Base-by-base conservation (phyloP, 192 early-diverging fungal species). In the Martensiomyces pterosporus region DNA sequence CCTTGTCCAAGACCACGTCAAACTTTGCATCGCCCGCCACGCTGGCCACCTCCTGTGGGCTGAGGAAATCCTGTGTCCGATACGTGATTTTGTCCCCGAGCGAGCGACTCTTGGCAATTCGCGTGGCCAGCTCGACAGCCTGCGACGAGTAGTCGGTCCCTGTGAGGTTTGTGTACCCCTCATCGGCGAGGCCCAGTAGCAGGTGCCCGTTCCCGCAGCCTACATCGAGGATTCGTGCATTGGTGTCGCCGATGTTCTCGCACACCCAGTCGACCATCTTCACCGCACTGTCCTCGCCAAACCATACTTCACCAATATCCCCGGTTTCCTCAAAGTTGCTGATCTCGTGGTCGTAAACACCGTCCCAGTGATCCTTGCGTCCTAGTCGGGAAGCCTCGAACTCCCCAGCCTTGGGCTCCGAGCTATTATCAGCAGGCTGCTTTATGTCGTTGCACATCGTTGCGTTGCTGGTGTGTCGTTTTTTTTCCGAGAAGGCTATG, bases 151-250 rank as follows among this genome's bases (percentile, higher is more conserved):
- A 97, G 62, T 97, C 93, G 18, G 91, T 84, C 16, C 93, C 93
- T 1, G 75, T 59, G 18, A 97, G 65, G 39, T 86, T 67, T 12
- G 74, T 84, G 49, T 79, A 94, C 5, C 82, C 86, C 17, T 84
- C 67, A 3, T 76, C 76, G 1, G 81, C 80, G 15, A 97, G 75
- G 22, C 81, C 85, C 22, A 93, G 60, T 8, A 97, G 76, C 24
- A 97, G 57, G 57, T 97, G 89, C 0, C 93, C 93, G 60, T 97
- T 97, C 16, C 93, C 93, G 52, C 90, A 94, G 1, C 93, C 92
- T 10, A 96, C 77, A 59, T 96, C 93, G 3, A 94, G 68, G 24
- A 91, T 76, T 22, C 64, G 61, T 16, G 67, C 51, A 2, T 23
- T 29, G 0, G 39, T 34, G 35, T 66, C 49, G 3, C 47, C 47